phyloP scores from a whole-genome alignment of 768 basidiomycete genomes.

The Stropharia rugosoannulata region DNA sequence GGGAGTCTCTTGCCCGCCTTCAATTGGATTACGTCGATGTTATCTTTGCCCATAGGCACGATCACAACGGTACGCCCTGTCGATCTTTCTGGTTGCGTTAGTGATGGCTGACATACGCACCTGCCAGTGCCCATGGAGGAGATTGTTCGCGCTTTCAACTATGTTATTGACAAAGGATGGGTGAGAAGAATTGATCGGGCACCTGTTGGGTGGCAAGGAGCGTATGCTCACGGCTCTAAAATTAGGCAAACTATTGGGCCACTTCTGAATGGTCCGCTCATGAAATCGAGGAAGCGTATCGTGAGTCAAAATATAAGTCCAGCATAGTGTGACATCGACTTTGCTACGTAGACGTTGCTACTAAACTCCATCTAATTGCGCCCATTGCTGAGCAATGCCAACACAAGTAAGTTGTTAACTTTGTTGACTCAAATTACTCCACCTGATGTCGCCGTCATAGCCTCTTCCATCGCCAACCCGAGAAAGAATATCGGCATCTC shows the following conservation, averaged over 20 bases:
- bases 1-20: slow-evolving; percentile 61
- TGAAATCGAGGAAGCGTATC: slow-evolving; percentile 64
- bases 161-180: slow-evolving; percentile 68
- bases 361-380: slow-evolving; percentile 59
- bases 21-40: slow-evolving; percentile 71
- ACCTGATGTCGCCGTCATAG: slow-evolving; percentile 29
- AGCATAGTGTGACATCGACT: not conserved
- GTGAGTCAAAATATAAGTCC: slow-evolving; percentile 29
- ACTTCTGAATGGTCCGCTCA: slow-evolving; percentile 76
- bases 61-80: slow-evolving; percentile 42
- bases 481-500: slow-evolving; percentile 68
- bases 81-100: no score
- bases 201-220: no score
- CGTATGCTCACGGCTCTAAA: not conserved
- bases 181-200: slow-evolving; percentile 21
- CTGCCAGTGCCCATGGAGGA: slow-evolving; percentile 61
- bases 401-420: slow-evolving; percentile 44
- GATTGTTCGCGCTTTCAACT: slow-evolving; percentile 75
- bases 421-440: not conserved
- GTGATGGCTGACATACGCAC: no score
- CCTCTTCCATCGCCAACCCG: slow-evolving; percentile 79
- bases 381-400: slow-evolving; percentile 80
- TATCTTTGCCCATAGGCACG: slow-evolving; percentile 64
- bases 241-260: slow-evolving; percentile 63
- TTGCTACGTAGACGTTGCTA: slow-evolving; percentile 53